These are phyloP conservation scores for Solanum tacnaense DNA, from an alignment of 257 asterid genomes.

Conservation along the genomic window DNA sequence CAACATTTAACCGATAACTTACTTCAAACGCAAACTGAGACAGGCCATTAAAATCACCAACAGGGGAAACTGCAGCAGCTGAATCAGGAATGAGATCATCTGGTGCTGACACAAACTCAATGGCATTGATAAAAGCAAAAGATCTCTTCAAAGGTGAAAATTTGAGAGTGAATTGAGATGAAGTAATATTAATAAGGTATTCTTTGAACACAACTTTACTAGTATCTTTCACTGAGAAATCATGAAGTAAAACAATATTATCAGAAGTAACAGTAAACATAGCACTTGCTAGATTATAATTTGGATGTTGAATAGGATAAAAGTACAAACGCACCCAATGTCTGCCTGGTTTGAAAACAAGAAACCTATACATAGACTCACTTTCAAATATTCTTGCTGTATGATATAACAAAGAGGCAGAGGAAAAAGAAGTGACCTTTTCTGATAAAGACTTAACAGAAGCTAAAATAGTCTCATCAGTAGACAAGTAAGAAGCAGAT, in stretches of 20 bases:
- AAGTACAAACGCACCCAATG: conserved; percentile 74
- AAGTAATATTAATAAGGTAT: conserved; percentile 60
- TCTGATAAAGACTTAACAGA: conserved; percentile 28
- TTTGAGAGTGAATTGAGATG: conserved; percentile 52
- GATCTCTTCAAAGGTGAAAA: conserved; percentile 71
- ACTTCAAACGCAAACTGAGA: conserved; percentile 39
- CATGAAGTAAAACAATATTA: conserved; percentile 57
- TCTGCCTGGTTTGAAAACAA: conserved; percentile 40
- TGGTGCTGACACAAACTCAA: conserved; percentile 84
- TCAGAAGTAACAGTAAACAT: conserved; percentile 51
- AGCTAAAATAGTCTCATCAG: conserved; percentile 54
- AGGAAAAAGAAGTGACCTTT: conserved; percentile 1
- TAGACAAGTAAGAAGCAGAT: conserved; percentile 64
- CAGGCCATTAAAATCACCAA: conserved; percentile 40
- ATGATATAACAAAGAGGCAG: conserved; percentile 27
- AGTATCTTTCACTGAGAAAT: conserved; percentile 47
- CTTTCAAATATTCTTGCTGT: conserved; percentile 53
- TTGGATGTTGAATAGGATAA: conserved; percentile 49
- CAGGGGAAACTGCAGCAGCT: conserved; percentile 44
- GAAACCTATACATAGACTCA: conserved; percentile 66
- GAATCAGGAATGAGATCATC: conserved; percentile 46
- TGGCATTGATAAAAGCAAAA: conserved; percentile 65
- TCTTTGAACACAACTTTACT: conserved; percentile 40
- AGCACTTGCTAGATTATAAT: conserved; percentile 52
- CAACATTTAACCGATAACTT: conserved; percentile 55